phyloP scores from a whole-genome alignment of 495 filamentous ascomycete species.

The Lepraria neglecta region DNA sequence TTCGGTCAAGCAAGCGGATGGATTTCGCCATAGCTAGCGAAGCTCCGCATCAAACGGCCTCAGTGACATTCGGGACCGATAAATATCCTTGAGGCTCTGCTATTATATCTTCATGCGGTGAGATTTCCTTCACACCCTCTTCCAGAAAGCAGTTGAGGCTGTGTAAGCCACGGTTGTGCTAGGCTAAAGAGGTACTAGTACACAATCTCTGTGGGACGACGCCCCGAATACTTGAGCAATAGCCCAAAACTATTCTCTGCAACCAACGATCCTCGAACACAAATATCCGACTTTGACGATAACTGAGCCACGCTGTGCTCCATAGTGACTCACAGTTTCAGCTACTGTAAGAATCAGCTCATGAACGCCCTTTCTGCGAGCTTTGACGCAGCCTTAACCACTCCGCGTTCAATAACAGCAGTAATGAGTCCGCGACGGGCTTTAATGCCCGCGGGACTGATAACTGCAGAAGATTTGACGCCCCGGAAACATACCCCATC shows the following conservation, averaged over 20 bases:
- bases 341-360: background rate
- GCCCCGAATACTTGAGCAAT: background rate
- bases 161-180: background rate
- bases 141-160: background rate
- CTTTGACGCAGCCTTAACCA: background rate
- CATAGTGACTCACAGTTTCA: background rate
- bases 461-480: slow-evolving; percentile 1
- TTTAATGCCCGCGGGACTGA: background rate
- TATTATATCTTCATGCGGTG: background rate
- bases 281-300: background rate
- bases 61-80: too few relatives aligned
- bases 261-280: too few relatives aligned
- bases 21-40: background rate
- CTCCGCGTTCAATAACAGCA: background rate
- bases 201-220: background rate
- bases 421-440: background rate
- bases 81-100: background rate
- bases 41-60: background rate
- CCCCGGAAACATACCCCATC: background rate
- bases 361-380: background rate
- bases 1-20: background rate
- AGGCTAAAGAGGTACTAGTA: too few relatives aligned
- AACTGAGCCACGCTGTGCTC: too few relatives aligned
- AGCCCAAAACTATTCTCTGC: too few relatives aligned
- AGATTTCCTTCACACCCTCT: background rate